phyloP scores from a whole-genome alignment of 1,284 basidiomycete genomes.

The Rhizoctonia solani region DNA sequence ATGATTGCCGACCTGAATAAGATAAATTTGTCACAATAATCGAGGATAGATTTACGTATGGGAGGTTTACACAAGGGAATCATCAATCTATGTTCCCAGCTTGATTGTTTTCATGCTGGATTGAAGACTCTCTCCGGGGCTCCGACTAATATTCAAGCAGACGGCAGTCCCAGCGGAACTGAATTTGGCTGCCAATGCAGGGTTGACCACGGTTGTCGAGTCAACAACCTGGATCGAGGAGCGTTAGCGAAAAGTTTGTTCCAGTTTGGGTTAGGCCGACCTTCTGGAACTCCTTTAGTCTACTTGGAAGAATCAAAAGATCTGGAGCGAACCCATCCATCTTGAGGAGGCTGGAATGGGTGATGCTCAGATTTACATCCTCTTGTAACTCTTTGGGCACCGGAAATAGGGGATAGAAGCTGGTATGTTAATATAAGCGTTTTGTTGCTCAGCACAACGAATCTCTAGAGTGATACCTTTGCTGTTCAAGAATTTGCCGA shows the following conservation, averaged over 20 bases:
- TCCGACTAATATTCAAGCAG: slow-evolving; percentile 14
- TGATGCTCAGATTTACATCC: slow-evolving; percentile 86
- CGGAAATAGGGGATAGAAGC: slow-evolving; percentile 96
- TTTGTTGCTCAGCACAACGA: background rate
- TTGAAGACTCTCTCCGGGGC: background rate
- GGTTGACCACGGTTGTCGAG: slow-evolving; percentile 37
- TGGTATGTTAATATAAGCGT: slow-evolving; percentile 44
- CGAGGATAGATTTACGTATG: background rate
- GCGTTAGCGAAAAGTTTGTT: too few species aligned
- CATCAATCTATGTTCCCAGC: slow-evolving; percentile 1
- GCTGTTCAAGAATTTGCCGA: slow-evolving; percentile 82
- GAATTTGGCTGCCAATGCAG: slow-evolving; percentile 35
- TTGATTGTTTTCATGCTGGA: slow-evolving; percentile 23
- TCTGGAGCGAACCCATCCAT: slow-evolving; percentile 41
- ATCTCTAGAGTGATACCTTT: slow-evolving; percentile 60
- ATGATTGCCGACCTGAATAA: background rate
- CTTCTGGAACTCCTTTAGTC: slow-evolving; percentile 38
- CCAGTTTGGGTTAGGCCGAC: slow-evolving; percentile 28
- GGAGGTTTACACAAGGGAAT: background rate
- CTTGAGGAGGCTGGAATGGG: slow-evolving; percentile 64
- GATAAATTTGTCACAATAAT: background rate
- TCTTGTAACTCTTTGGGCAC: slow-evolving; percentile 70
- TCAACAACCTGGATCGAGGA: slow-evolving; percentile 39
- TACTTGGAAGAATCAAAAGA: slow-evolving; percentile 37
- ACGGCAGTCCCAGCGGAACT: slow-evolving; percentile 28